Percentiles rank a stretch among this genome's conserved stretches.
Conservation (phyloP, 164 flowering plant genomes). For the Chimonanthus praecox region DNA sequence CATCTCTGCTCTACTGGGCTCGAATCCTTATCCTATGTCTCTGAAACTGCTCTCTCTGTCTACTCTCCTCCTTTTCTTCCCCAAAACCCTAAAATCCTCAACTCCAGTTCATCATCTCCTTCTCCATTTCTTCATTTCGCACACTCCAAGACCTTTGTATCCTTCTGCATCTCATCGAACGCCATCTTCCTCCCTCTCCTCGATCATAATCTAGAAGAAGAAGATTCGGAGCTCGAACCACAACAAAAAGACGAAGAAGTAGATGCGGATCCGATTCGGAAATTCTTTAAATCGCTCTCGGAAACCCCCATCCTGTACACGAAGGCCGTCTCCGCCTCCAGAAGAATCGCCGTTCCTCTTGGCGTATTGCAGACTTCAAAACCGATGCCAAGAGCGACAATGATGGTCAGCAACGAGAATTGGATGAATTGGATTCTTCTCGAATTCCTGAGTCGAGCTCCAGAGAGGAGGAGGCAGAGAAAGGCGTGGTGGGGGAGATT, state of each 20-base stretch:
- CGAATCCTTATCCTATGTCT: background rate
- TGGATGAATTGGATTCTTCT: background rate
- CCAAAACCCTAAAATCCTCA: background rate
- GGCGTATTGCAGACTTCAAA: slow-evolving; percentile 45
- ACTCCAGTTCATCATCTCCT: background rate
- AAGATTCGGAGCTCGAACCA: slow-evolving; percentile 12
- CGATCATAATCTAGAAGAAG: slow-evolving; percentile 18
- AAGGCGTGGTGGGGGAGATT: slow-evolving; percentile 45
- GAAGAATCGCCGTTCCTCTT: slow-evolving; percentile 56
- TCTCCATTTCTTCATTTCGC: background rate
- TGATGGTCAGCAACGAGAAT: background rate
- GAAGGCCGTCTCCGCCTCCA: slow-evolving; percentile 46
- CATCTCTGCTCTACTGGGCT: too few species aligned
- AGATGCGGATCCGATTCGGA: slow-evolving; percentile 46
- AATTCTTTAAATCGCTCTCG: slow-evolving; percentile 64
- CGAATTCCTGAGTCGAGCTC: background rate
- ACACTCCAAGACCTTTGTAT: background rate
- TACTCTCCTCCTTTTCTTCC: background rate
- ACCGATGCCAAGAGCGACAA: background rate
- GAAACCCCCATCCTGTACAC: slow-evolving; percentile 40
- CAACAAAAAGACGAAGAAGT: slow-evolving; percentile 4
- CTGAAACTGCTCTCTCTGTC: background rate
- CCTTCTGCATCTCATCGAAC: slow-evolving; percentile 20
- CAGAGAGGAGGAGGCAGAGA: slow-evolving; percentile 1
- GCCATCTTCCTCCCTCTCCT: slow-evolving; percentile 56